Percentiles rank a stretch among this genome's conserved stretches.
Evolutionary conservation across 768 basidiomycete species (phyloP).

Genomic region (Tylopilus intermedius): DNA sequence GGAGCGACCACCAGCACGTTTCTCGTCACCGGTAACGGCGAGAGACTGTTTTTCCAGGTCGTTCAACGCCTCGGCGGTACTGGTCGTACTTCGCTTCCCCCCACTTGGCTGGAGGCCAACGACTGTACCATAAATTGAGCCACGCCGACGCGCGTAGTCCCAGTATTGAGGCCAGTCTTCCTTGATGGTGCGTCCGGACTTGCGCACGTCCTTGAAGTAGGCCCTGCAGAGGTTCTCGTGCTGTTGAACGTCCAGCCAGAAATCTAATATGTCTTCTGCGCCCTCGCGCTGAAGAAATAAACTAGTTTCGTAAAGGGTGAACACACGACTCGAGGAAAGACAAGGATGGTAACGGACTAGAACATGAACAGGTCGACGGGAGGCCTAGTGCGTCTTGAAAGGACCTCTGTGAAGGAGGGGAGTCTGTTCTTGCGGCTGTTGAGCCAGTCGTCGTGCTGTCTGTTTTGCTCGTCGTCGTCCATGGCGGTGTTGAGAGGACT

Average conservation of each 20-base stretch:
- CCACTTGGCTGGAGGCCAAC: slow-evolving; percentile 63
- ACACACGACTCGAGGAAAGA: neutral
- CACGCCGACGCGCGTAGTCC: slow-evolving; percentile 86
- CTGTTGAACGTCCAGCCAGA: slow-evolving; percentile 98
- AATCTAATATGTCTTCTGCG: slow-evolving; percentile 93
- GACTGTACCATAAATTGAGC: slow-evolving; percentile 89
- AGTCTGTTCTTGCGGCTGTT: slow-evolving; percentile 67
- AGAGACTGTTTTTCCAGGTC: slow-evolving; percentile 71
- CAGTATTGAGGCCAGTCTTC: slow-evolving; percentile 99
- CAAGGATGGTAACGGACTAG: slow-evolving; percentile 60
- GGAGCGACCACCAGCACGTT: slow-evolving; percentile 49
- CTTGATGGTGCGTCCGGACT: slow-evolving; percentile 86
- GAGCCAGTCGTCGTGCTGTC: slow-evolving; percentile 69
- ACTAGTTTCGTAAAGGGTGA: slow-evolving; percentile 39
- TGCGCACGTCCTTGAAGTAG: slow-evolving; percentile 98
- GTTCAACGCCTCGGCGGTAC: slow-evolving; percentile 65
- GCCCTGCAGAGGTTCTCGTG: slow-evolving; percentile 98
- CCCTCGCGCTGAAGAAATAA: slow-evolving; percentile 95
- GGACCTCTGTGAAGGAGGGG: slow-evolving; percentile 86
- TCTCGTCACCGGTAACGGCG: slow-evolving; percentile 41
- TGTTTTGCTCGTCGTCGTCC: slow-evolving; percentile 53
- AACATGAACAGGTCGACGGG: slow-evolving; percentile 99
- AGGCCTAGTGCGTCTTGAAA: slow-evolving; percentile 84
- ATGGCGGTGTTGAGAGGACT: slow-evolving; percentile 24
- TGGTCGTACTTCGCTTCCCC: slow-evolving; percentile 76